Evolutionary conservation across 371 early-diverging fungal species (phyloP).

Genomic region (Conidiobolus incongruus): DNA sequence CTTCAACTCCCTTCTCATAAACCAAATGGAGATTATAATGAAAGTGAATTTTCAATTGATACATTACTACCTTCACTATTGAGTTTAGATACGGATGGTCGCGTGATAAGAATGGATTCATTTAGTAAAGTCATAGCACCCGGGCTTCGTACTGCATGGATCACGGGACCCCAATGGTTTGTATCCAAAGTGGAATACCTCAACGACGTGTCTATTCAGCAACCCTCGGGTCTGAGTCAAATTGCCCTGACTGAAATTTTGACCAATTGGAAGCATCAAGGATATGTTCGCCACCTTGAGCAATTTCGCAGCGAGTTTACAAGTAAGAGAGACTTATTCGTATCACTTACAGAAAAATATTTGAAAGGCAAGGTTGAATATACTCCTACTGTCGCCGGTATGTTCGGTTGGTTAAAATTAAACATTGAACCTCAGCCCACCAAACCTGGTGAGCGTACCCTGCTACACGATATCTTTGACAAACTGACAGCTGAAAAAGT

Average conservation of each 20-base stretch:
- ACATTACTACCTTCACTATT: slow-evolving; percentile 8
- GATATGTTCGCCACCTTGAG: slow-evolving; percentile 36
- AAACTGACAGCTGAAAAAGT: neutral
- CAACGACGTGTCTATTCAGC: slow-evolving; percentile 42
- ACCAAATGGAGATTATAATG: neutral
- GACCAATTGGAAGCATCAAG: slow-evolving; percentile 14
- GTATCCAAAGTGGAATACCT: slow-evolving; percentile 46
- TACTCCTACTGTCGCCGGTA: slow-evolving; percentile 42
- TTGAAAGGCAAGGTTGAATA: slow-evolving; percentile 38
- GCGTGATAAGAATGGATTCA: slow-evolving; percentile 65
- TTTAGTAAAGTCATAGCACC: slow-evolving; percentile 57
- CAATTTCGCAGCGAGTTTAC: slow-evolving; percentile 31
- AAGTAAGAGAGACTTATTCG: slow-evolving; percentile 29
- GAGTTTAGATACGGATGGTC: slow-evolving; percentile 49
- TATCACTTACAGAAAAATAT: slow-evolving; percentile 22
- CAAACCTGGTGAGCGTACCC: neutral
- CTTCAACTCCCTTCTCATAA: slow-evolving; percentile 17
- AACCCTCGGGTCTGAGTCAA: slow-evolving; percentile 51
- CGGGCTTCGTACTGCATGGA: slow-evolving; percentile 56
- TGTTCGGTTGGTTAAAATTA: slow-evolving; percentile 62
- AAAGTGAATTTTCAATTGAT: slow-evolving; percentile 4
- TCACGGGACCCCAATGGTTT: slow-evolving; percentile 39
- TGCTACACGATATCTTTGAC: neutral
- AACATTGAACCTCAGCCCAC: neutral
- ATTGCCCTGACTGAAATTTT: slow-evolving; percentile 27